Base-by-base conservation (phyloP, 495 filamentous ascomycete species). In the Parathielavia hyrcaniae region DNA sequence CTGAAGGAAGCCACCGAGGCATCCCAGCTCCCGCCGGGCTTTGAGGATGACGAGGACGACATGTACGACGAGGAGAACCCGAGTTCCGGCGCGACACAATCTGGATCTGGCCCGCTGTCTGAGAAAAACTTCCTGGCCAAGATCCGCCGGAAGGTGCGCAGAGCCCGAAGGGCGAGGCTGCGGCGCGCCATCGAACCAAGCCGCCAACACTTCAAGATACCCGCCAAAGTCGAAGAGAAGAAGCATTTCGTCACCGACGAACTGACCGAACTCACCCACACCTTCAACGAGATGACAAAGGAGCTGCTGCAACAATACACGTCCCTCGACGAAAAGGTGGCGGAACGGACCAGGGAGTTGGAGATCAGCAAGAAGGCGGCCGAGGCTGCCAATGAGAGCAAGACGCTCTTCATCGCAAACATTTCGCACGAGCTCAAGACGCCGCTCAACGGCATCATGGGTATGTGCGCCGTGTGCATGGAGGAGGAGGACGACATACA, bases 361-460 rank as follows among this genome's bases (percentile, higher is more conserved):
- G 90, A 95, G 69, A 82, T 88, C 53, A 90, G 88, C 64, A 96
- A 96, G 69, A 85, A 90, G 72, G 88, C 90, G 2, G 91, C 91
- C 6, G 91, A 96, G 66, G 85, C 88, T 14, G 91, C 91, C 9
- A 96, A 95, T 64, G 88, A 95, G 69, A 93, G 89, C 75, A 96
- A 97, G 73, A 95, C 91, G 8, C 71, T 95, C 23, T 97, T 97
- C 70, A 92, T 97, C 60, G 91, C 91, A 32, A 97, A 97, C 63
- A 95, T 97, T 30, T 95, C 90, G 4, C 91, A 97, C 66, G 91
- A 96, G 68, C 77, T 97, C 14, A 91, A 95, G 68, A 96, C 91
- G 2, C 91, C 91, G 0, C 71, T 96, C 22, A 97, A 97, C 65
- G 91, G 89, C 3, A 96, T 97, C 61, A 73, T 97, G 34, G 91